Evolutionary conservation across 2,329 filamentous ascomycete genomes (phyloP), one percentile per base, ranked within the genome.

Genomic region (Hypoxylon sp.): DNA sequence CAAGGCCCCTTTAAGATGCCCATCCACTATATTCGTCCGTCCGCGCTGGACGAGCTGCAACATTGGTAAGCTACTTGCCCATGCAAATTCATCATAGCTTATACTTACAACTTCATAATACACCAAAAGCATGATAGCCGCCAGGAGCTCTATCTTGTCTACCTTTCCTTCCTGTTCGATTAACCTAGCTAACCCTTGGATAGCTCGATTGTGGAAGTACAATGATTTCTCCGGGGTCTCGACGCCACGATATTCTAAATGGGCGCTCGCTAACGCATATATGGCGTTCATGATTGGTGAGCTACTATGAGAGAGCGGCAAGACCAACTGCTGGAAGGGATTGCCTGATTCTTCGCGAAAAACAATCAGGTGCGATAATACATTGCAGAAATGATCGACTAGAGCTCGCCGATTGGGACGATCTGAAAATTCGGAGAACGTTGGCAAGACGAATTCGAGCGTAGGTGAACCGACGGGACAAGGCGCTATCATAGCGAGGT

Each of bases 261-360:
- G 96, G 65, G 94, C 95, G 62, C 92, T 92, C 0, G 93, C 89
- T 6, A 98, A 82, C 0, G 94, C 93, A 65, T 93, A 94, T 66
- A 98, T 91, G 8, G 94, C 93, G 75, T 96, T 93, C 78, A 92
- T 92, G 3, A 97, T 85, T 0, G 87, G 85, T 0, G 82, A 81
- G 73, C 86, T 88, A 47, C 76, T 81, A 53, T 85, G 82, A 2
- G 86, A 87, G 42, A 91, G 80, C 1, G 88, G 88, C n/a, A 90
- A 79, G 7, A 90, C 85, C 13, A 90, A 80, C 72, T 89, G 87
- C 70, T 88, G 86, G 73, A 90, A 90, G 0, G 88, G 87, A 67
- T 90, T 90, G 19, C 87, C 87, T 3, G 82, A 82, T 69, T 90
- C 88, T 75, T 90, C 88, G 32, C 87, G 83, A 70, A 90, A 87